Evolutionary conservation across 1,139 yeast genomes (phyloP), one percentile per base, ranked within the genome.

Genomic region (Suhomyces wounanorum): DNA sequence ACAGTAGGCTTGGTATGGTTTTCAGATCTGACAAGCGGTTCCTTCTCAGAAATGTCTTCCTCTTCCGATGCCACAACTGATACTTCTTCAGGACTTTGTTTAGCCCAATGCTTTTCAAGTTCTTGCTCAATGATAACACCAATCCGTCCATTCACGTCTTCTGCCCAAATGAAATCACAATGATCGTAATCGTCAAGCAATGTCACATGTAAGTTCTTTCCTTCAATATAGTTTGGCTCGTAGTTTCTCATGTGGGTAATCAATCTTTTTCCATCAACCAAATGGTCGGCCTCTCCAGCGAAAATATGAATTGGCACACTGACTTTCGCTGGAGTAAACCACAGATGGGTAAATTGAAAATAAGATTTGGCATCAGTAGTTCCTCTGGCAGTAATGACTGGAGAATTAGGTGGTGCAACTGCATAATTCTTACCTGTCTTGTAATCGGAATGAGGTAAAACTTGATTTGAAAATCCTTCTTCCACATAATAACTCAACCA

Each of bases 231-330:
- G 2, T 67, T 65, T 0, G 75, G 65, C 63, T 87, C 94, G 55
- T 73, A 73, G 44, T 72, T 65, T 25, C 70, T 64, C 71, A 87
- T 75, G 62, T 84, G 85, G 2, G 77, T 58, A 2, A 73, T 70
- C 23, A 89, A 74, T 49, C 82, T 66, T 33, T 70, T 71, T 0
- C 91, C 89, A 62, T 86, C 84, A 18, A 89, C 96, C 45, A 89
- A 72, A 55, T 72, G 73, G 62, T 89, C 96, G 33, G 69, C 64
- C 14, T 76, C 85, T 1, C 91, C 90, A 10, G 82, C 74, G 56
- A 88, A 82, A 8, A 87, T 64, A 47, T 83, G 70, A 58, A 88
- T 70, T 0, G 89, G 87, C 0, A 74, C 66, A 7, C 60, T 54
- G 3, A 84, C 83, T 1, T 60, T 70, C 50, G 43, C 52, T 17